Base-by-base conservation (phyloP, 176 grass and related monocot genomes). In the Aechmea fasciata region DNA sequence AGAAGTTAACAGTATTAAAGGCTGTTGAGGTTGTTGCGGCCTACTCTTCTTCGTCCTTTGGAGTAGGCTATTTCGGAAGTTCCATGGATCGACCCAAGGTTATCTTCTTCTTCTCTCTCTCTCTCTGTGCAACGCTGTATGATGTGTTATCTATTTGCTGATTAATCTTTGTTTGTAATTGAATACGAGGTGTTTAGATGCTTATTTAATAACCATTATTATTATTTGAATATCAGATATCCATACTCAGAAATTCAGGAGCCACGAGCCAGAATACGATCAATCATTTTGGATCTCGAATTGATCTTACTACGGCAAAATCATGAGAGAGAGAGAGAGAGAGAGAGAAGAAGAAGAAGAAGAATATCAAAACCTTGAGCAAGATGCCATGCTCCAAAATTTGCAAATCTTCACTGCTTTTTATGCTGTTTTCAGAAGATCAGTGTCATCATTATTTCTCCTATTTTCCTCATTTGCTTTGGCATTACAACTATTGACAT, bases 11-110 rank as follows among this genome's bases (percentile, higher is more conserved):
- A 75, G 19, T 47, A 63, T 77, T 92, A 26, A 81, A 85, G 70
- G 85, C 81, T 2, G 53, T 72, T 6, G 93, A 96, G 78, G 33
- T 96, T 14, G 88, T 87, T 80, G 93, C 88, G 49, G 93, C 86
- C 11, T 92, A 92, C 71, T 90, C 88, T 2, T 96, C 93, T 0
- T 65, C 83, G n/a, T 96, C 93, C 22, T 90, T 92, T 67, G 93
- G 86, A 52, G 71, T 90, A 6, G 93, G 86, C 67, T 92, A 96
- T 73, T 83, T 92, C 2, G 89, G 81, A 33, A 96, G 79, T 73
- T 81, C 76, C 65, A 96, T 96, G 88, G 83, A 70, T 57, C 64
- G 19, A 63, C 89, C 93, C 33, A 66, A 92, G 92, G 88, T 86
- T 92, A 66, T 22, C 26, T 33, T 41, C 25, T 66, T 12, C 50